A percentile compares a stretch with the other conserved stretches of the same genome.
Evolutionary conservation across 148 eudicot genomes (phyloP).

Genomic region (Chenopodium suecicum): DNA sequence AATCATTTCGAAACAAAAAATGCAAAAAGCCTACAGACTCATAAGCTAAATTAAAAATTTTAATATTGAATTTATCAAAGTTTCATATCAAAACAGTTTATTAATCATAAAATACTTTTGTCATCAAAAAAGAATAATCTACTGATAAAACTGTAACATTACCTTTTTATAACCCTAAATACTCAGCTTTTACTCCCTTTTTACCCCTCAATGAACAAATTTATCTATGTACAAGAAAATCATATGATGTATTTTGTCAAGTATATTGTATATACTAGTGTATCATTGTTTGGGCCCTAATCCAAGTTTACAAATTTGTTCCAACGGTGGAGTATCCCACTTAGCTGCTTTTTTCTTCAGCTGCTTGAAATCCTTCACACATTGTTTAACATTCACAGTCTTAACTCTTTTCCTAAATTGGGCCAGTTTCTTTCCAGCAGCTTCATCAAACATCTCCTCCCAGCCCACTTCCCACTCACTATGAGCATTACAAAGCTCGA

Average conservation of each 20-base stretch:
- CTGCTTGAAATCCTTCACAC: slow-evolving; percentile 59
- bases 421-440: slow-evolving; percentile 46
- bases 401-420: slow-evolving; percentile 41
- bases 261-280: no score
- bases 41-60: no score
- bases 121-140: not conserved
- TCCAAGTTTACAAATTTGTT: slow-evolving; percentile 65
- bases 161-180: not conserved
- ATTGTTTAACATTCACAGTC: slow-evolving; percentile 44
- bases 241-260: not conserved
- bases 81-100: no score
- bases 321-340: slow-evolving; percentile 62
- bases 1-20: no score
- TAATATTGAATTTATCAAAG: no score
- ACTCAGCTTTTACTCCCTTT: not conserved
- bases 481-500: slow-evolving; percentile 71
- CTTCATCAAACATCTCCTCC: slow-evolving; percentile 58
- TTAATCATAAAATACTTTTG: no score
- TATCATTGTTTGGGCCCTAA: slow-evolving; percentile 23
- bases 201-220: not conserved
- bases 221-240: slow-evolving; percentile 22
- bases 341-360: slow-evolving; percentile 41
- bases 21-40: no score
- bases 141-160: not conserved
- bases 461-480: slow-evolving; percentile 75